Evolutionary conservation across 164 flowering plant genomes (phyloP), one percentile per base, ranked within the genome.

Genomic region (Berberis thunbergii): DNA sequence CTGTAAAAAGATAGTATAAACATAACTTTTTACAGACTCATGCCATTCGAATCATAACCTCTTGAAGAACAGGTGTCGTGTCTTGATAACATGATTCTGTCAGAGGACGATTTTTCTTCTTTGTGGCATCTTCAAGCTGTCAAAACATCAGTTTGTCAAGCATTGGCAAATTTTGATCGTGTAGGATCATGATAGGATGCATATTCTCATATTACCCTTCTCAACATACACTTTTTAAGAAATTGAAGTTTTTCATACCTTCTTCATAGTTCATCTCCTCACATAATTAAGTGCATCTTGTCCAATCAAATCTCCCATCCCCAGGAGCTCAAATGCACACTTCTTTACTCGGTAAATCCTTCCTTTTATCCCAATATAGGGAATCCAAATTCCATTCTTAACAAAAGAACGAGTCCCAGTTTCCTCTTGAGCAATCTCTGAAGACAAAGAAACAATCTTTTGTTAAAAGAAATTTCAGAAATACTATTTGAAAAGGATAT

Each of bases 401-500:
- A 92, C 68, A 62, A 89, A 92, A 2, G 96, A 83, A 2, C 96
- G 85, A 4, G 92, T 92, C 2, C 96, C 95, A 6, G 95, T 89
- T 56, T 86, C 78, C 69, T 87, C 85, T 71, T 92, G 89, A 45
- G 79, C 78, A 62, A 91, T 84, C 69, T 84, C 96, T 87, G 73
- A 63, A 60, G 38, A 53, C 45, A 54, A 45, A 50, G 4, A 46
- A 38, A 2, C 26, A 26, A 26, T 26, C 26, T 26, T 26, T 26
- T 26, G 26, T 26, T 26, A 26, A 26, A 26, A 26, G 26, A 26
- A 26, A 26, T 26, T 26, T 26, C 26, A 26, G 26, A 26, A 26
- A 26, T 26, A 26, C 26, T 26, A 26, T 26, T 26, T 26, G 26
- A 26, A 26, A 26, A 26, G 26, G 26, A 26, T 26, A 26, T 26